Evolutionary conservation across 2,329 filamentous ascomycete species (phyloP).

Genomic region (Plectosphaerella plurivora): DNA sequence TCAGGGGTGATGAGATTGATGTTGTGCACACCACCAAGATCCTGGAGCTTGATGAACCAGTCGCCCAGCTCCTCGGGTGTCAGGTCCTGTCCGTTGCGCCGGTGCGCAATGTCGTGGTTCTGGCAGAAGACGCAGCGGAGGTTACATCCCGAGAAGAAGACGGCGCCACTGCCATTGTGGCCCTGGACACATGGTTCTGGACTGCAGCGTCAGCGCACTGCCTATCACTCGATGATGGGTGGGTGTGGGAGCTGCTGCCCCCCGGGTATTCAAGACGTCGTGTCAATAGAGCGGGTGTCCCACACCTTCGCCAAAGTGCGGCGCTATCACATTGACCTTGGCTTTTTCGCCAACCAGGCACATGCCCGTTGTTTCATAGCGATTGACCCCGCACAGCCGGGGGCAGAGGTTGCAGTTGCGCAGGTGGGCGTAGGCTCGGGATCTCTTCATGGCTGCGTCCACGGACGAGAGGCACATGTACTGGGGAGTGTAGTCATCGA

Average conservation of each 20-base stretch:
- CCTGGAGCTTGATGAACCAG: slow-evolving; percentile 80
- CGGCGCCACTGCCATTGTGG: slow-evolving; percentile 72
- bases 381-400: slow-evolving; percentile 71
- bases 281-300: not conserved
- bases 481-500: slow-evolving; percentile 69
- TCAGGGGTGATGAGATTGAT: slow-evolving; percentile 87
- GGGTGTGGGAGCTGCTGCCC: not conserved
- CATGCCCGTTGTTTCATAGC: slow-evolving; percentile 72
- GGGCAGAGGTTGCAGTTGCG: slow-evolving; percentile 79
- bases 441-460: slow-evolving; percentile 70
- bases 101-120: slow-evolving; percentile 79
- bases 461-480: slow-evolving; percentile 65
- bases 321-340: slow-evolving; percentile 80
- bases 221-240: not conserved
- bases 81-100: slow-evolving; percentile 75
- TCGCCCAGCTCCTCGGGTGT: slow-evolving; percentile 73
- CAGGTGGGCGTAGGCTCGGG: slow-evolving; percentile 69
- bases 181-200: slow-evolving; percentile 77
- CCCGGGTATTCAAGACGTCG: too few species aligned
- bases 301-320: slow-evolving; percentile 74
- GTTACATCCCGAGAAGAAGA: slow-evolving; percentile 77
- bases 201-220: slow-evolving; percentile 4
- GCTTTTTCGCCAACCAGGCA: slow-evolving; percentile 73
- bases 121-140: slow-evolving; percentile 74
- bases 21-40: slow-evolving; percentile 78